Conservation (phyloP, 2,329 filamentous ascomycete species). For the Aspergillus novoparasiticus region DNA sequence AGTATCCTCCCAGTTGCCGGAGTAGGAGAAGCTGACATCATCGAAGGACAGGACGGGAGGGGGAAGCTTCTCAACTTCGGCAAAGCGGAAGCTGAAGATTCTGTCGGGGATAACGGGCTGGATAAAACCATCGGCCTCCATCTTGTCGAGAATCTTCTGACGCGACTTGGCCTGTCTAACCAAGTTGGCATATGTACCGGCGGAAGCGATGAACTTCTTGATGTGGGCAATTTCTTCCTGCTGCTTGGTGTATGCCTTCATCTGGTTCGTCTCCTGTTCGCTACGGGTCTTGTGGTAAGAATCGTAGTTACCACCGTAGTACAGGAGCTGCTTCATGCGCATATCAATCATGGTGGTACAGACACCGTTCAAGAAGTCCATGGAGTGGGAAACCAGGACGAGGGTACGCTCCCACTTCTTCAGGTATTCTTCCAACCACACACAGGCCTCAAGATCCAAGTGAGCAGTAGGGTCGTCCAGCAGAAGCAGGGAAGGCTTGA, state of each 20-base stretch:
- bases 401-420: conserved; percentile 99
- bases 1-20: conserved; percentile 83
- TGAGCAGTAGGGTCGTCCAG: conserved; percentile 98
- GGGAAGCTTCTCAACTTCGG: conserved; percentile 98
- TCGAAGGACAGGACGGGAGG: conserved; percentile 96
- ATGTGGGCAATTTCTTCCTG: conserved; percentile 99
- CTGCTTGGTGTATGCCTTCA: conserved; percentile 98
- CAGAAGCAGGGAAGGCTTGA: conserved; percentile 92
- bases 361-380: conserved; percentile 99
- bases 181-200: conserved; percentile 99
- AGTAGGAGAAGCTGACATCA: conserved; percentile 97
- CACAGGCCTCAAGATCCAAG: conserved; percentile 98
- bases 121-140: conserved; percentile 99
- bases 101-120: conserved; percentile 82
- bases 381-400: conserved; percentile 93
- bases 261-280: conserved; percentile 97
- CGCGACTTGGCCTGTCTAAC: conserved; percentile 98
- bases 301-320: conserved; percentile 99
- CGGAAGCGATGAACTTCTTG: conserved; percentile 99
- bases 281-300: conserved; percentile 91
- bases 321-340: conserved; percentile 82
- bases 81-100: conserved; percentile 97
- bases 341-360: conserved; percentile 99
- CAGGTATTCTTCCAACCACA: conserved; percentile 99
- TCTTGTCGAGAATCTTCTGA: conserved; percentile 99